Conservation (phyloP, 1,139 yeast species). For the Ogataea hybrid region DNA sequence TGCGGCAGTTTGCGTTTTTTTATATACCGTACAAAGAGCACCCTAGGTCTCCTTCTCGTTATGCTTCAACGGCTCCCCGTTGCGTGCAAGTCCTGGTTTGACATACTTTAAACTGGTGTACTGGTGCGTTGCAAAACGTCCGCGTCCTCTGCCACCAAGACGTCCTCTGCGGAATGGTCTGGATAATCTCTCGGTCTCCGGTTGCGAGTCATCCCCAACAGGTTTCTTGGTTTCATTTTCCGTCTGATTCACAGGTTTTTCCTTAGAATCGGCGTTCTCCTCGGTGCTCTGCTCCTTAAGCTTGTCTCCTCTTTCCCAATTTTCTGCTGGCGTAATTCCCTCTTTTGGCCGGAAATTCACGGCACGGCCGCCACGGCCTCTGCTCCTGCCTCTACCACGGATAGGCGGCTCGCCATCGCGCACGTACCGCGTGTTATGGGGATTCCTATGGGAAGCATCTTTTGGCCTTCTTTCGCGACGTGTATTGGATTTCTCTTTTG, state of each 20-base stretch:
- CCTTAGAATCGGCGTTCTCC: neutral
- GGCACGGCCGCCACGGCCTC: slow-evolving; percentile 3
- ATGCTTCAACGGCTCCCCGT: slow-evolving; percentile 17
- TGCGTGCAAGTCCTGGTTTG: slow-evolving; percentile 24
- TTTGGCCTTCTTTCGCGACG: neutral
- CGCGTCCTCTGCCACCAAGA: slow-evolving; percentile 10
- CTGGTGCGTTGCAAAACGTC: slow-evolving; percentile 8
- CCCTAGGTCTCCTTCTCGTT: slow-evolving; percentile 1
- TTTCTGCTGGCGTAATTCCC: neutral
- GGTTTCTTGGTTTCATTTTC: neutral
- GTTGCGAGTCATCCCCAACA: neutral
- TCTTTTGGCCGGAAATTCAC: slow-evolving; percentile 5
- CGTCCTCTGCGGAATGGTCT: neutral
- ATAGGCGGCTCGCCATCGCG: slow-evolving; percentile 9
- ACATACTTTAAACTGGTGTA: slow-evolving; percentile 23
- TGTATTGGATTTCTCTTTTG: no score
- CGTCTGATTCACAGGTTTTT: neutral
- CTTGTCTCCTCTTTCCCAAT: slow-evolving; percentile 3
- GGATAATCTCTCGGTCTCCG: neutral
- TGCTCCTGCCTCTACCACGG: slow-evolving; percentile 5
- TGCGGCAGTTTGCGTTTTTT: slow-evolving; percentile 36
- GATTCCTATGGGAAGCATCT: neutral
- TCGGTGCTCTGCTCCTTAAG: neutral
- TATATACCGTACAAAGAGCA: slow-evolving; percentile 4
- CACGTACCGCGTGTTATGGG: slow-evolving; percentile 2